Evolutionary conservation across 192 early-diverging fungal genomes (phyloP), one percentile per base, ranked within the genome.

Genomic region (Backusella morwellensis): DNA sequence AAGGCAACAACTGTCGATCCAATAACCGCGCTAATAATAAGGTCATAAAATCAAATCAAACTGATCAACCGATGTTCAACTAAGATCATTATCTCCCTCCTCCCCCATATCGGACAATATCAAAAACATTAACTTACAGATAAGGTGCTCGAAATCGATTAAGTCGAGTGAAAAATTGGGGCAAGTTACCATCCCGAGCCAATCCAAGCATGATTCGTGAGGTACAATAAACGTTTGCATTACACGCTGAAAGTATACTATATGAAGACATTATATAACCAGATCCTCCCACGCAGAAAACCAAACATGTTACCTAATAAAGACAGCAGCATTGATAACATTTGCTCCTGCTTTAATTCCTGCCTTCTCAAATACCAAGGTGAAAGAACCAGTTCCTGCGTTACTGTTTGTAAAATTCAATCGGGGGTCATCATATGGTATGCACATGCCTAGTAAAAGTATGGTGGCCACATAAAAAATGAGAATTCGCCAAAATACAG

Each of bases 391-490:
- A n/a, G 87, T 88, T 9, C 81, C 75, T 15, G 90, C 73, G 29
- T 88, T 78, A 19, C 82, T 78, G 23, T 80, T 79, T 47, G 12
- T 4, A 63, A 81, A 80, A 66, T 75, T 74, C 9, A 95, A 87
- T 34, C 83, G 78, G 8, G 85, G 77, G 75, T 93, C 84, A 66
- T 74, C 80, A 84, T 83, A 85, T 2, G 91, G 92, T 44, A 96
- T 90, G 52, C 91, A 89, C 67, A 96, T 75, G 12, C 95, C 95
- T 50, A 96, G 91, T 66, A 95, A 86, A 42, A 94, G 84, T 66
- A 95, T 92, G 12, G 93, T 91, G 17, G 84, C 74, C 41, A 96
- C 77, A 81, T 94, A 96, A 88, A 96, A 96, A 17, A 95, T 80
- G 17, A 83, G 75, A 69, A 97, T 95, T 63, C 96, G 89, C 93